Percentiles rank a stretch among this genome's conserved stretches.
These are phyloP conservation scores for Candida dajiaensis DNA, from an alignment of 805 yeast genomes.

Conservation along the genomic window DNA sequence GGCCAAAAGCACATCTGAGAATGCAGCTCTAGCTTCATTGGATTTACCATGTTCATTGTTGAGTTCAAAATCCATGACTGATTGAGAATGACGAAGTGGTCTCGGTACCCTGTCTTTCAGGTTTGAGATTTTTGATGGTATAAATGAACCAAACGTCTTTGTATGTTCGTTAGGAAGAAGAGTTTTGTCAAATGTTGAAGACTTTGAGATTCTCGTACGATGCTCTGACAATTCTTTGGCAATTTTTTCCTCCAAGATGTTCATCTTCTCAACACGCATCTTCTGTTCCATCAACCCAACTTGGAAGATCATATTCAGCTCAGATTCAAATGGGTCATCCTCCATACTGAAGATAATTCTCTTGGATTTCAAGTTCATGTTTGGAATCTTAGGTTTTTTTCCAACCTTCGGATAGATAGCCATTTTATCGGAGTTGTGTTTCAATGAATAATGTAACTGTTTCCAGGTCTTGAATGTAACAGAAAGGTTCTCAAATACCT, in stretches of 20 bases:
- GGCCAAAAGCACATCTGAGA: neutral
- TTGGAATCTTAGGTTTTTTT: conserved; percentile 47
- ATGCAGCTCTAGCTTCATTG: neutral
- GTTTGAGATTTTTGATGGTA: neutral
- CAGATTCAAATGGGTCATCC: conserved; percentile 86
- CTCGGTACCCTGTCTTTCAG: neutral
- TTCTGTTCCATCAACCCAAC: conserved; percentile 64
- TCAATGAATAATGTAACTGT: conserved; percentile 51
- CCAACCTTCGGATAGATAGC: conserved; percentile 34
- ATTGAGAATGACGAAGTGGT: neutral
- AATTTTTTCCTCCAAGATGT: conserved; percentile 32
- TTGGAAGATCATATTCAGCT: conserved; percentile 57
- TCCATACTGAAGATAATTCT: conserved; percentile 62
- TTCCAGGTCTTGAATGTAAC: conserved; percentile 60
- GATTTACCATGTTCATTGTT: neutral
- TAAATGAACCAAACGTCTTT: neutral
- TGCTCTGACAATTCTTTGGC: conserved; percentile 14
- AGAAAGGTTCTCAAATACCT: conserved; percentile 73
- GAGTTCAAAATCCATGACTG: neutral
- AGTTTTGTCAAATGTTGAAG: neutral
- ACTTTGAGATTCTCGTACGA: conserved; percentile 3
- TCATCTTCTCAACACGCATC: conserved; percentile 46
- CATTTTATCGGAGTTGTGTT: conserved; percentile 31
- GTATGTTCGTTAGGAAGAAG: conserved; percentile 6
- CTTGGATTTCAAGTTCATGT: conserved; percentile 47